Evolutionary conservation across 805 yeast genomes (phyloP), one percentile per base, ranked within the genome.

Genomic region (Cyberlindnera lachancei): DNA sequence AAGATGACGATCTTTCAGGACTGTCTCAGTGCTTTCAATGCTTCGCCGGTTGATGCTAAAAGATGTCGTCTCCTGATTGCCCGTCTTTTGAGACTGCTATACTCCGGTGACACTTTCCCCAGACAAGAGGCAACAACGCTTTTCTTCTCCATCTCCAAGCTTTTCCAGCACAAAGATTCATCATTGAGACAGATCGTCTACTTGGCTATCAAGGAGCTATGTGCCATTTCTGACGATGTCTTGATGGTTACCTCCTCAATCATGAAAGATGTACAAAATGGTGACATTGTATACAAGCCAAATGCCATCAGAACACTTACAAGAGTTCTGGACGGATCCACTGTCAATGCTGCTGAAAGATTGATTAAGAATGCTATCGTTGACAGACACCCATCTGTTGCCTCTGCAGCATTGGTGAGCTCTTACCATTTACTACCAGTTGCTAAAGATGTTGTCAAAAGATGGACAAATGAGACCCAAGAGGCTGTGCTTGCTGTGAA

Each of bases 1-100:
- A 88, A 88, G 62, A 92, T 92, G 97, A 80, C 96, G 9, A 88
- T 92, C 41, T 90, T 82, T 59, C 98, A 92, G 62, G 95, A 88
- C 56, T 88, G 96, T 66, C 66, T 85, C 52, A 83, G 83, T 45
- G 88, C 84, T 39, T 92, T 92, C 71, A 90, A 88, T 64, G 85
- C 88, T 42, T 72, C 92, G 27, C 95, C 95, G 9, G 80, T 88
- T 38, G 79, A 83, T 49, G 83, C 96, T 18, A 81, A 79, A 48
- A 81, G 81, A 59, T 87, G 95, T 53, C 83, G 98, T 48, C 57
- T 67, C 37, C 64, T 90, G 53, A 70, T 92, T 55, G 80, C 96
- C 21, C 78, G 87, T 59, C 67, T 92, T 48, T 66, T 88, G 52
- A 74, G 94, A 51, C 70, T 92, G 53, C 62, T 92, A 41, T 81